Conservation (phyloP, 305 asterid genomes). For the Fraxinus sp. region DNA sequence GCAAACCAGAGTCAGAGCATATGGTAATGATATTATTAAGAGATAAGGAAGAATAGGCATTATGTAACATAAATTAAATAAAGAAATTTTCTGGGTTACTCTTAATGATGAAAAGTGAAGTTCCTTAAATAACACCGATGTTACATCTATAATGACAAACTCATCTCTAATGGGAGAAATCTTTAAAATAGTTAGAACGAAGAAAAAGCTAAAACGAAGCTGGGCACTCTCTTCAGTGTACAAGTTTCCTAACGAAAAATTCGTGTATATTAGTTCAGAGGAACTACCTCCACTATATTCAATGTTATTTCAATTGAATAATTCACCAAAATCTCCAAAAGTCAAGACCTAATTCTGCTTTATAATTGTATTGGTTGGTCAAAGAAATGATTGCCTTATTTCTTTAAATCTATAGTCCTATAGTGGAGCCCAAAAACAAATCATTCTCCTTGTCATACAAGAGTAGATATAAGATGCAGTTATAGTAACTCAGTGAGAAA, state of each 20-base stretch:
- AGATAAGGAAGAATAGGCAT: not conserved
- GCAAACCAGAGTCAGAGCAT: conserved; percentile 20
- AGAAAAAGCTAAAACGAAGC: not conserved
- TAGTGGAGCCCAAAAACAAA: not conserved
- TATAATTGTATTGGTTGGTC: not conserved
- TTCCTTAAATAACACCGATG: not conserved
- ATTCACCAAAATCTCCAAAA: not conserved
- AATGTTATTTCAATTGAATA: not conserved
- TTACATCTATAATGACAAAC: not conserved
- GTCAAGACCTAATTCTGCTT: not conserved
- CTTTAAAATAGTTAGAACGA: not conserved
- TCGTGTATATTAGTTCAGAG: not conserved
- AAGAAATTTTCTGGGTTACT: not conserved
- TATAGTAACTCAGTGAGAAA: not conserved
- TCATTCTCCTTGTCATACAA: not conserved
- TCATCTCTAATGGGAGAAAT: not conserved
- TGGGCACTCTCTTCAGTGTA: not conserved
- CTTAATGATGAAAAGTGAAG: not conserved
- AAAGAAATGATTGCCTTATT: conserved; percentile 4
- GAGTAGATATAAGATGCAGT: not conserved
- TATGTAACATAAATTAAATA: not conserved
- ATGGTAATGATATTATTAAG: not conserved
- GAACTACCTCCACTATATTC: not conserved
- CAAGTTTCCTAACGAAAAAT: not conserved
- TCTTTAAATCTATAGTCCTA: not conserved